phyloP scores from a whole-genome alignment of 176 grass and related monocot species.

The Echinochloa phyllopogon region DNA sequence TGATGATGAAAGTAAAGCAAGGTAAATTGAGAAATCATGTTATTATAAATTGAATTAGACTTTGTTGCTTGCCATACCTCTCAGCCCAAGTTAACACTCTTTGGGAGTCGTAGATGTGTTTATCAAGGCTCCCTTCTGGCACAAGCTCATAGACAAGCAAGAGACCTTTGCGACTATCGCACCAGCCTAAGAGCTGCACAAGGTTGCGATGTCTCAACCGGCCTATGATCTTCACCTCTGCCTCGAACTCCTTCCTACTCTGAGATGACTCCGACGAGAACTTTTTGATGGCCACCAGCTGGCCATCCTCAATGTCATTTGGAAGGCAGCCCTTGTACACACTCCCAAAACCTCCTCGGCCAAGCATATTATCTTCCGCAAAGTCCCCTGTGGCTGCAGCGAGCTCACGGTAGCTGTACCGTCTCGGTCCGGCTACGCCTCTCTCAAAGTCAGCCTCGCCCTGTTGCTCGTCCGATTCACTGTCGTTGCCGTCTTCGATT shows the following conservation, averaged over 20 bases:
- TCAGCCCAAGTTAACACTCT: background rate
- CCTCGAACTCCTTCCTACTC: slow-evolving; percentile 8
- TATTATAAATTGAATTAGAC: background rate
- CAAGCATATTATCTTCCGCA: background rate
- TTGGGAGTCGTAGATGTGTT: background rate
- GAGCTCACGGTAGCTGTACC: background rate
- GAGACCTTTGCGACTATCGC: background rate
- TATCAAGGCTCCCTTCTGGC: slow-evolving; percentile 49
- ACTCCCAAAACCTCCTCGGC: slow-evolving; percentile 9
- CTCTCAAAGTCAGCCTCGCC: background rate
- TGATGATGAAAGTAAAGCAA: background rate
- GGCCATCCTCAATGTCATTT: background rate
- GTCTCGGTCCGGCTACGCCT: background rate
- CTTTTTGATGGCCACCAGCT: too few relatives aligned
- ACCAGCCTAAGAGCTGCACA: slow-evolving; percentile 42
- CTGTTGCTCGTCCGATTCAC: background rate
- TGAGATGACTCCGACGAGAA: too few relatives aligned
- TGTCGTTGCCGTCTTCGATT: background rate
- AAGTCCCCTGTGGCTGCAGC: slow-evolving; percentile 8
- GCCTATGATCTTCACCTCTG: slow-evolving; percentile 51
- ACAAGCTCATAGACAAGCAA: slow-evolving; percentile 18
- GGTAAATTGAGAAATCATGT: background rate
- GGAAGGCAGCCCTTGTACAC: background rate
- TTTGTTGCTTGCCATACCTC: background rate
- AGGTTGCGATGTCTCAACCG: slow-evolving; percentile 56